These are phyloP conservation scores for Acrasis kona DNA, from an alignment of 78 protist species.

Conservation along the genomic window DNA sequence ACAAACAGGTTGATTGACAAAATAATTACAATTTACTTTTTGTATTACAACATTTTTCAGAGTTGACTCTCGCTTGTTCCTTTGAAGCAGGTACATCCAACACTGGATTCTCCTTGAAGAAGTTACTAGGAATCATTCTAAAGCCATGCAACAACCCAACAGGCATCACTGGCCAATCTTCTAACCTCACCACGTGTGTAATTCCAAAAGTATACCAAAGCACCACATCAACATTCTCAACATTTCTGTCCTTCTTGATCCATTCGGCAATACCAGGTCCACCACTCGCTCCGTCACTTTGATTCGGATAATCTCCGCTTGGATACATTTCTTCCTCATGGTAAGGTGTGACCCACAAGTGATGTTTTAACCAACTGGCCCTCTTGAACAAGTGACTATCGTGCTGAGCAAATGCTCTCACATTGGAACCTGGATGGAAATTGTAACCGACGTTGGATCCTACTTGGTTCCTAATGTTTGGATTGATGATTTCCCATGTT, in stretches of 20 bases:
- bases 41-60: too few species aligned
- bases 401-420: not conserved
- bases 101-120: not conserved
- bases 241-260: not conserved
- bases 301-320: slow-evolving; percentile 13
- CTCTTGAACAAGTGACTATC: not conserved
- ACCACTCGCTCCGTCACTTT: not conserved
- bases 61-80: too few species aligned
- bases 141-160: not conserved
- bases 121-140: not conserved
- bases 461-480: not conserved
- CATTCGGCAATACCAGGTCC: not conserved
- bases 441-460: slow-evolving; percentile 21
- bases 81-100: not conserved
- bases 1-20: too few species aligned
- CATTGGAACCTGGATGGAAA: not conserved
- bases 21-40: too few species aligned
- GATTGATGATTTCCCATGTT: not conserved
- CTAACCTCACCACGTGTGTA: slow-evolving; percentile 1
- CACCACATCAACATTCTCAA: slow-evolving; percentile 11
- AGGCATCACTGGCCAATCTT: slow-evolving; percentile 27
- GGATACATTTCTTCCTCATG: slow-evolving; percentile 7
- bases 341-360: slow-evolving; percentile 28
- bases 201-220: slow-evolving; percentile 15
- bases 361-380: not conserved